Conservation (phyloP, 202 grass and related monocot genomes). For the Schoenoplectus triqueter region DNA sequence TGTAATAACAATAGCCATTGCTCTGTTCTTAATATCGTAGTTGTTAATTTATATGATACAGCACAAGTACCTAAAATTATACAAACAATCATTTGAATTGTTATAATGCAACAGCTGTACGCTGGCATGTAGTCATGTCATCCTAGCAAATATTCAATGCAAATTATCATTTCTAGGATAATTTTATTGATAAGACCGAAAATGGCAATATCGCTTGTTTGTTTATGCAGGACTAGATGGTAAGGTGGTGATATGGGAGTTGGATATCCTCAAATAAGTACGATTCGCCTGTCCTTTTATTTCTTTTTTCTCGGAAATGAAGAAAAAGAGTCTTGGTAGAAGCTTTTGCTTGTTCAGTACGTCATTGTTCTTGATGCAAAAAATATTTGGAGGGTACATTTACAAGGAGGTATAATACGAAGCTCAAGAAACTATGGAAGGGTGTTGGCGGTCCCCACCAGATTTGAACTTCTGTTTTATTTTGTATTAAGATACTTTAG, state of each 20-base stretch:
- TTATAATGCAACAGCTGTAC: slow-evolving; percentile 31
- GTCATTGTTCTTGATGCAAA: slow-evolving; percentile 39
- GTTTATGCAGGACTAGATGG: slow-evolving; percentile 75
- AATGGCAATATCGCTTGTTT: slow-evolving; percentile 29
- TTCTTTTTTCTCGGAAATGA: slow-evolving; percentile 24
- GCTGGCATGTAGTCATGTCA: slow-evolving; percentile 15
- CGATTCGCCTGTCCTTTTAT: slow-evolving; percentile 25
- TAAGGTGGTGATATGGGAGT: slow-evolving; percentile 93
- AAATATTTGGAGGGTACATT: slow-evolving; percentile 30
- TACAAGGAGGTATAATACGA: slow-evolving; percentile 22
- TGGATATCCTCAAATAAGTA: slow-evolving; percentile 57
- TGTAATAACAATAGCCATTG: background rate
- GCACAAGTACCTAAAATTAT: slow-evolving; percentile 5
- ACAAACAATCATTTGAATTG: background rate
- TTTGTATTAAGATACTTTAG: slow-evolving; percentile 30
- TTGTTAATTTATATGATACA: slow-evolving; percentile 18
- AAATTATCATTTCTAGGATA: slow-evolving; percentile 21
- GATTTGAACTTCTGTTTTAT: slow-evolving; percentile 34
- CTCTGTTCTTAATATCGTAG: background rate
- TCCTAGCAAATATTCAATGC: slow-evolving; percentile 10
- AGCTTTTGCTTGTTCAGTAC: slow-evolving; percentile 37
- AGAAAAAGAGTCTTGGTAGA: slow-evolving; percentile 31
- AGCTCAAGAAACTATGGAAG: slow-evolving; percentile 28
- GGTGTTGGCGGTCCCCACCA: slow-evolving; percentile 23
- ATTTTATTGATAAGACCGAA: background rate